Base-by-base conservation (phyloP, 306 rosid species). In the Carpinus viminea region DNA sequence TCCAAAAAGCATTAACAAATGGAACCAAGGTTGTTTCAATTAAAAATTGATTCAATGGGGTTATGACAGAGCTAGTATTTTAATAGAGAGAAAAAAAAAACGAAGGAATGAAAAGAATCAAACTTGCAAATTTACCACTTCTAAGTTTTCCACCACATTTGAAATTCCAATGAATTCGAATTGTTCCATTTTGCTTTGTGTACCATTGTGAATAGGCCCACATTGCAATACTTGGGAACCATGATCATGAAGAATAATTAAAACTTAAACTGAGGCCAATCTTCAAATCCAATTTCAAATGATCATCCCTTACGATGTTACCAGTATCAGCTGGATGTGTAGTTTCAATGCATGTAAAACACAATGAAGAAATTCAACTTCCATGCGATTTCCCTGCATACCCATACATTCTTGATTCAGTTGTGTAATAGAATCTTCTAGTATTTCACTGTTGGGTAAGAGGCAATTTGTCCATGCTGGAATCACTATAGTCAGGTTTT, bases 381-480 rank as follows among this genome's bases (percentile, higher is more conserved):
- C 15, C n/a, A 6, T 68, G 4, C 34, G 36, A 61, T 18, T 8
- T 64, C 46, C 61, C 12, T 50, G 28, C 4, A 24, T 46, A 43
- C 15, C 46, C 21, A 6, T 8, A 15, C 34, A 12, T 80, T 21
- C 70, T 74, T 76, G 36, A 73, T 46, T 78, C 41, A 76, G 74
- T 18, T 68, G 26, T n/a, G 15, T 41, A n/a, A 18, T 68, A 41
- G 28, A 68, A 68, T 68, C 47, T 43, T 68, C 16, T 68, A 4
- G 28, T 41, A 41, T n/a, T 38, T 68, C 12, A 9, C 7, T 28
- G 38, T 62, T 31, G 43, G 43, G 8, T 15, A 24, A 4, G 51
- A 8, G 50, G 72, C 12, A 38, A 10, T 68, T 38, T 41, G n/a
- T 68, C 48, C 12, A 3, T 68, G 51, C 51, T 24, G 3, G 51